These are phyloP conservation scores for Talaromyces sp. DNA, from an alignment of 2,329 filamentous ascomycete genomes.

Conservation along the genomic window DNA sequence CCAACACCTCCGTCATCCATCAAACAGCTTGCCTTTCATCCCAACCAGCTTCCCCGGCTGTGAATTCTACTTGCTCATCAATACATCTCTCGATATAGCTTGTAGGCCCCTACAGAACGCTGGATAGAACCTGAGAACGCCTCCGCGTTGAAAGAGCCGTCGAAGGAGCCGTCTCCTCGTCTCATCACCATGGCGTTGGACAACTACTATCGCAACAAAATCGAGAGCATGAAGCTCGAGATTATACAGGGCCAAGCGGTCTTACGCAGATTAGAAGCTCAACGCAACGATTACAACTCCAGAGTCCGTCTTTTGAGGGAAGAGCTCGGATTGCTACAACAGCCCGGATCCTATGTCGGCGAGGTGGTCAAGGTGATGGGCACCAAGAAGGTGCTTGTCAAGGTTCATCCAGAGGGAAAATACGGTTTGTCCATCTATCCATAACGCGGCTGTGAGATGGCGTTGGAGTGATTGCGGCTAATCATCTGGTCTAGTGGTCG, in stretches of 20 bases:
- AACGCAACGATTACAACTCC: constrained; percentile 99
- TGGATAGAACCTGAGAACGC: background rate
- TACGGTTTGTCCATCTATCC: constrained; percentile 65
- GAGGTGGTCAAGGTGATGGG: constrained; percentile 99
- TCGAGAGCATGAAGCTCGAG: constrained; percentile 99
- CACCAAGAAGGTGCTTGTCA: constrained; percentile 98
- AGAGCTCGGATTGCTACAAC: constrained; percentile 91
- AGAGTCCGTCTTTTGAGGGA: constrained; percentile 90
- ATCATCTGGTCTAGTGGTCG: constrained; percentile 67
- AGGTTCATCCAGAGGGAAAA: constrained; percentile 99
- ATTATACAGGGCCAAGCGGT: constrained; percentile 98
- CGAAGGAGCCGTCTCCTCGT: constrained; percentile 2
- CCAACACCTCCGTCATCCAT: constrained; percentile 1
- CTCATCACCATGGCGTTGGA: constrained; percentile 80
- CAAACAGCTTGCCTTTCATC: background rate
- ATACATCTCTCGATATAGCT: background rate
- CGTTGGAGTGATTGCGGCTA: background rate
- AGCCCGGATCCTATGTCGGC: constrained; percentile 95
- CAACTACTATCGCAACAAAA: constrained; percentile 99
- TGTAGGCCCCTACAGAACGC: background rate
- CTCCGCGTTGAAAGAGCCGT: constrained; percentile 6
- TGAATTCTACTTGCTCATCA: background rate
- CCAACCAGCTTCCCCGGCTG: background rate
- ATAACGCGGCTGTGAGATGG: background rate
- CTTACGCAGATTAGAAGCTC: constrained; percentile 89